Percentiles rank a stretch among this genome's conserved stretches.
phyloP scores from a whole-genome alignment of 495 filamentous ascomycete genomes.

The Collariella sp. region DNA sequence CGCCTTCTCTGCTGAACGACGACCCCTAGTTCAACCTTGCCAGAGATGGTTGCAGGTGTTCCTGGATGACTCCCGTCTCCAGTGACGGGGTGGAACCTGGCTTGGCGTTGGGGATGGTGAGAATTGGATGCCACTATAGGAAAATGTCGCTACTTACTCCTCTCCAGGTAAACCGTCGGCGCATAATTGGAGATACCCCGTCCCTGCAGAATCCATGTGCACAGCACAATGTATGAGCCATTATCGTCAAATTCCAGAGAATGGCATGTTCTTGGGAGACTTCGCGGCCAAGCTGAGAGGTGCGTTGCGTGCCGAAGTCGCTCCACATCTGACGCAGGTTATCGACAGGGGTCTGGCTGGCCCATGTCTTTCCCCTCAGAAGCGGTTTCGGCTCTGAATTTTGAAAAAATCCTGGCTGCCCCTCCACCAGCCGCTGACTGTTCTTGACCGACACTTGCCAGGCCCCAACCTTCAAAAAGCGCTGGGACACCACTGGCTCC shows the following conservation, averaged over 20 bases:
- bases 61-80: too few species aligned
- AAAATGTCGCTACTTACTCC: too few species aligned
- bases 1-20: too few species aligned
- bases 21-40: too few species aligned
- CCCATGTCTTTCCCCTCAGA: neutral
- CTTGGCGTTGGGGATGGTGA: too few species aligned
- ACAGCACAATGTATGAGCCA: neutral
- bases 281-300: neutral
- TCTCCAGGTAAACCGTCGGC: neutral
- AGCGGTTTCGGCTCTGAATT: conserved; percentile 33
- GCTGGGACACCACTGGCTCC: conserved; percentile 12
- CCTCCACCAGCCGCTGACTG: conserved; percentile 21
- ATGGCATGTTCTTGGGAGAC: neutral
- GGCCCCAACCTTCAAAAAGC: conserved; percentile 11
- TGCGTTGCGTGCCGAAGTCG: conserved; percentile 4
- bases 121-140: too few species aligned
- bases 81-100: too few species aligned
- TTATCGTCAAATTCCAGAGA: neutral
- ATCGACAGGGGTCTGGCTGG: neutral
- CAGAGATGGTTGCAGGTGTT: too few species aligned
- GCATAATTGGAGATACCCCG: neutral
- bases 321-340: conserved; percentile 7
- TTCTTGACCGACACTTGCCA: conserved; percentile 14
- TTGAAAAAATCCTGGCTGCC: conserved; percentile 21
- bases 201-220: neutral